Percentiles rank a stretch among this genome's conserved stretches.
Conservation (phyloP, 345 rosid genomes). For the Passiflora organensis region DNA sequence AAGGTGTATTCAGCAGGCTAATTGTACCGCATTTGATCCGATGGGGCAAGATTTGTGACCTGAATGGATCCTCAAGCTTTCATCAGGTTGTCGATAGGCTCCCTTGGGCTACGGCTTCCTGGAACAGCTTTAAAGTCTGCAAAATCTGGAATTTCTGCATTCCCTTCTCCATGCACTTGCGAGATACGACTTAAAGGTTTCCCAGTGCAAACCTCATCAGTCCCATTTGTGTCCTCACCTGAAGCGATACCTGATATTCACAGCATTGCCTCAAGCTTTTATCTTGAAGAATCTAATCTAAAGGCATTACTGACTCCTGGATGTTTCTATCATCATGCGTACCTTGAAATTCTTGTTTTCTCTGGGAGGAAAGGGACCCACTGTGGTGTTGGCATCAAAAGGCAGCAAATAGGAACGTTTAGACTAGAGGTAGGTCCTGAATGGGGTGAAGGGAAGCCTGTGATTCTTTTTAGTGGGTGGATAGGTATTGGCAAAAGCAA, state of each 20-base stretch:
- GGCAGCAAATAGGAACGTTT: constrained; percentile 78
- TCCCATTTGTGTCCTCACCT: constrained; percentile 67
- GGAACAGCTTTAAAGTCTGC: constrained; percentile 38
- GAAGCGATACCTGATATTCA: constrained; percentile 73
- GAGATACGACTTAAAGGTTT: constrained; percentile 88
- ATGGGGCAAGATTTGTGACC: constrained; percentile 52
- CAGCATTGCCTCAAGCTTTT: constrained; percentile 73
- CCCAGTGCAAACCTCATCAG: constrained; percentile 65
- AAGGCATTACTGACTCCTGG: constrained; percentile 68
- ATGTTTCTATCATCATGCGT: constrained; percentile 73
- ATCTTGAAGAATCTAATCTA: constrained; percentile 85
- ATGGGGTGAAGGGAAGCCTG: constrained; percentile 77
- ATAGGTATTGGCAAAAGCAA: constrained; percentile 79
- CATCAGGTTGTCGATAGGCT: constrained; percentile 77
- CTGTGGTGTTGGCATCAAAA: constrained; percentile 71
- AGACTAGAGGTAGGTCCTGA: constrained; percentile 81
- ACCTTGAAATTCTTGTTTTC: constrained; percentile 67
- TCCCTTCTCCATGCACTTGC: constrained; percentile 58
- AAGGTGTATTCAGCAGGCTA: constrained; percentile 28
- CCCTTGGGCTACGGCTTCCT: constrained; percentile 73
- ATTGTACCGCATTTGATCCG: constrained; percentile 28
- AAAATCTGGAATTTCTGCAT: constrained; percentile 41
- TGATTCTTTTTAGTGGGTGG: constrained; percentile 82
- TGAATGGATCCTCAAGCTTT: constrained; percentile 95
- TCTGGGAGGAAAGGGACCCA: constrained; percentile 56